phyloP scores from a whole-genome alignment of 148 eudicot genomes.

The Amaranthus palmeri region DNA sequence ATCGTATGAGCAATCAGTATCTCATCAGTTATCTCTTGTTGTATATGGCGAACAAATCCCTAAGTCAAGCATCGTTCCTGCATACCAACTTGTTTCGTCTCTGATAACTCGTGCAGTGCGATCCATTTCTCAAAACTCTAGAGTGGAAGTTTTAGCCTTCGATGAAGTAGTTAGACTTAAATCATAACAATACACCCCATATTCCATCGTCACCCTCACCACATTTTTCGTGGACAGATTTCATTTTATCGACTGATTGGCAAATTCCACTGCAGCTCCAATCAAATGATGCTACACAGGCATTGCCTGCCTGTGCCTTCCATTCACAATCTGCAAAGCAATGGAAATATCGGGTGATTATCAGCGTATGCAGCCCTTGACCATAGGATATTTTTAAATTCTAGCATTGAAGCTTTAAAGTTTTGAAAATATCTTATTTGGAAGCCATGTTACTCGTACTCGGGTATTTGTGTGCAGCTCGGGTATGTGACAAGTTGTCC shows the following conservation, averaged over 20 bases:
- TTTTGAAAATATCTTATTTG: neutral
- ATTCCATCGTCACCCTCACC: slow-evolving; percentile 63
- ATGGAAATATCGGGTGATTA: slow-evolving; percentile 4
- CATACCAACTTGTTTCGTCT: neutral
- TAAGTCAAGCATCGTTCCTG: slow-evolving; percentile 7
- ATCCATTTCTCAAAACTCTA: slow-evolving; percentile 3
- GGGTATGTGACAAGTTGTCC: too few relatives aligned
- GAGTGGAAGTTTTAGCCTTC: neutral
- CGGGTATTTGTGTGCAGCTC: too few relatives aligned
- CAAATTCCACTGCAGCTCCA: slow-evolving; percentile 87
- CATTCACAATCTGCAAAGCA: slow-evolving; percentile 58
- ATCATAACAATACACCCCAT: slow-evolving; percentile 49
- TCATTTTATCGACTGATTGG: slow-evolving; percentile 67
- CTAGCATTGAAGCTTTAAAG: neutral
- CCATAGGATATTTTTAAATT: neutral
- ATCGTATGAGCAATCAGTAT: neutral
- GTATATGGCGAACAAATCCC: slow-evolving; percentile 4
- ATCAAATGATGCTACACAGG: slow-evolving; percentile 69
- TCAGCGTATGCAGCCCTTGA: neutral
- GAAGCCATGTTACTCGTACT: neutral
- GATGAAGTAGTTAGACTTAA: neutral
- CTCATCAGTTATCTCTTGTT: neutral
- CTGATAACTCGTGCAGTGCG: slow-evolving; percentile 10
- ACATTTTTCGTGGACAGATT: slow-evolving; percentile 59
- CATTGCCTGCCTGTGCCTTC: slow-evolving; percentile 73